Base-by-base conservation (phyloP, 2,329 filamentous ascomycete genomes). In the Sporothrix dimorphospora region DNA sequence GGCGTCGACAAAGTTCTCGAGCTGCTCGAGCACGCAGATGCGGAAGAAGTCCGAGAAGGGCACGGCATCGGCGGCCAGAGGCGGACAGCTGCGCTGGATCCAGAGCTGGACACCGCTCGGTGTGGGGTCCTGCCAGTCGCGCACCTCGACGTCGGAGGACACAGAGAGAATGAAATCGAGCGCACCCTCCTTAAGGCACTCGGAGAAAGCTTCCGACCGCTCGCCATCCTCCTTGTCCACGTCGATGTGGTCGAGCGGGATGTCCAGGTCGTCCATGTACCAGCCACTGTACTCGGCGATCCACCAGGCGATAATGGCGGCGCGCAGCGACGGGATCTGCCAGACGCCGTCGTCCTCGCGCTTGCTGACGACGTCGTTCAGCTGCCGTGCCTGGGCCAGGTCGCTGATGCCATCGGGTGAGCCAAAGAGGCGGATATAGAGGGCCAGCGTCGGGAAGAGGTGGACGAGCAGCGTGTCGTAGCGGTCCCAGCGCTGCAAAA, bases 151-250 rank as follows among this genome's bases (percentile, higher is more conserved):
- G 78, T 97, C 94, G 40, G 93, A 90, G 70, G 93, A 92, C 63
- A 97, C 86, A 0, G 94, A 91, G 21, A 99, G 87, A 75, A 98
- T 88, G 78, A 98, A 97, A 78, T 98, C 94, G 75, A 99, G 92
- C 5, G 93, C 94, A 4, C 94, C 94, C 75, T 98, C 94, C 77
- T 94, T 93, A 7, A 98, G 82, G 3, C 92, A 88, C 69, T 93
- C 89, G 70, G 91, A 84, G 77, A 97, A 97, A 47, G 90, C 86
- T 73, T 91, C 91, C 2, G 91, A 90, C 73, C 94, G 87, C 75
- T 90, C 87, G 66, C 89, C 88, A 70, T 91, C 89, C 80, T 96
- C 93, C 80, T 86, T 82, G 75, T 89, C 87, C 16, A 93, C 82
- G 77, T 94, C 89, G 71, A 91, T 87, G 65, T 87, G 88, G 57